These are phyloP conservation scores for Spinellus fusiger DNA, from an alignment of 192 early-diverging fungal genomes.

Conservation along the genomic window DNA sequence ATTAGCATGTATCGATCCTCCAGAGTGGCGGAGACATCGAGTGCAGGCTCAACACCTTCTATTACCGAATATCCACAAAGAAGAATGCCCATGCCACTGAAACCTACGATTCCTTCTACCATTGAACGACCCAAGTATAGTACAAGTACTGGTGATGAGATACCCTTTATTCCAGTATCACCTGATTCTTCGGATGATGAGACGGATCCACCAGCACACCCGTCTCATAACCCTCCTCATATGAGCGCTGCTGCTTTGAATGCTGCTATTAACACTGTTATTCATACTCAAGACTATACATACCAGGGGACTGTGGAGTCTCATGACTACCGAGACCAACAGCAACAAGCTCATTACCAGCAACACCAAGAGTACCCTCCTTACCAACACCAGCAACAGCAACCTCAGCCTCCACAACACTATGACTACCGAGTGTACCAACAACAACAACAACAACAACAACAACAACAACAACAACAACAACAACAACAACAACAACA, in stretches of 20 bases:
- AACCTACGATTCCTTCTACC: neutral
- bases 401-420: too few relatives aligned
- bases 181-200: slow-evolving; percentile 14
- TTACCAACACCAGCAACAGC: too few relatives aligned
- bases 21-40: neutral
- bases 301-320: too few relatives aligned
- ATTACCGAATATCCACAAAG: neutral
- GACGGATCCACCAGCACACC: neutral
- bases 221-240: neutral
- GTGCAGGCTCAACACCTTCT: neutral
- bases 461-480: too few relatives aligned
- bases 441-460: too few relatives aligned
- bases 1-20: neutral
- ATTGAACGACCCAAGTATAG: neutral
- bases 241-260: neutral
- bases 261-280: too few relatives aligned
- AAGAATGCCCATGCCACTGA: neutral
- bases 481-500: too few relatives aligned
- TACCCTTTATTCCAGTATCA: slow-evolving; percentile 7
- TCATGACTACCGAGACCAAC: too few relatives aligned
- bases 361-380: too few relatives aligned
- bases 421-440: too few relatives aligned
- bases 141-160: neutral
- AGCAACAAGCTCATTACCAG: too few relatives aligned
- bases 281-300: too few relatives aligned